phyloP scores from a whole-genome alignment of 495 filamentous ascomycete genomes.

The Tirmania nivea region DNA sequence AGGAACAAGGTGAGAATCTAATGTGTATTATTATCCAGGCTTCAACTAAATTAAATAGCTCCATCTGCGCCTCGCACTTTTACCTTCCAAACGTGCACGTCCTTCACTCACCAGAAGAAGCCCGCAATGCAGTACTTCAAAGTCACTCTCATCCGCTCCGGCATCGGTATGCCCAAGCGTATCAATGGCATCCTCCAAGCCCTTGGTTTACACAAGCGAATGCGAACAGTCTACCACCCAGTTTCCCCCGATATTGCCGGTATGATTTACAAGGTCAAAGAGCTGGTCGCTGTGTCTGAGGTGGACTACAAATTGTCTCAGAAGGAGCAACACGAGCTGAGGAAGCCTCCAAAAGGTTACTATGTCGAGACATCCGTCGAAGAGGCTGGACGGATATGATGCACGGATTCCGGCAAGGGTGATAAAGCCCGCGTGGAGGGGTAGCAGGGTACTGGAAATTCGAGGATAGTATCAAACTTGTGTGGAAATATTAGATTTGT shows the following conservation, averaged over 20 bases:
- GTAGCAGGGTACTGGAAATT: background rate
- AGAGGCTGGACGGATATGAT: background rate
- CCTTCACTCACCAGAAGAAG: no score
- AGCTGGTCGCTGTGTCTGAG: constrained; percentile 71
- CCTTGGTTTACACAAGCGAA: constrained; percentile 71
- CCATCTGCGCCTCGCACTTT: background rate
- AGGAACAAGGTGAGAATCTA: background rate
- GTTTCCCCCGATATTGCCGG: constrained; percentile 68
- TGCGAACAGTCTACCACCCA: constrained; percentile 77
- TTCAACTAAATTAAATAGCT: background rate
- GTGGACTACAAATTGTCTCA: constrained; percentile 49
- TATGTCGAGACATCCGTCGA: constrained; percentile 40
- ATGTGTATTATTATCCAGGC: background rate
- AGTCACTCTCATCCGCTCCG: constrained; percentile 79
- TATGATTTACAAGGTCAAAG: constrained; percentile 95
- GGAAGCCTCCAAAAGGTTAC: constrained; percentile 67
- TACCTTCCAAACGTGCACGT: background rate
- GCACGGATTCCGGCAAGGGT: background rate
- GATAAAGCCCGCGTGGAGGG: background rate
- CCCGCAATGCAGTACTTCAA: constrained; percentile 71
- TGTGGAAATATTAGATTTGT: no score
- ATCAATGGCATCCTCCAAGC: constrained; percentile 67
- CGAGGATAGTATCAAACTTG: background rate
- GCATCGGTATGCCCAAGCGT: constrained; percentile 74
- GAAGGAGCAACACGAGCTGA: constrained; percentile 46